Evolutionary conservation across 176 grass and related monocot species (phyloP).

Genomic region (Triticum turgidum): DNA sequence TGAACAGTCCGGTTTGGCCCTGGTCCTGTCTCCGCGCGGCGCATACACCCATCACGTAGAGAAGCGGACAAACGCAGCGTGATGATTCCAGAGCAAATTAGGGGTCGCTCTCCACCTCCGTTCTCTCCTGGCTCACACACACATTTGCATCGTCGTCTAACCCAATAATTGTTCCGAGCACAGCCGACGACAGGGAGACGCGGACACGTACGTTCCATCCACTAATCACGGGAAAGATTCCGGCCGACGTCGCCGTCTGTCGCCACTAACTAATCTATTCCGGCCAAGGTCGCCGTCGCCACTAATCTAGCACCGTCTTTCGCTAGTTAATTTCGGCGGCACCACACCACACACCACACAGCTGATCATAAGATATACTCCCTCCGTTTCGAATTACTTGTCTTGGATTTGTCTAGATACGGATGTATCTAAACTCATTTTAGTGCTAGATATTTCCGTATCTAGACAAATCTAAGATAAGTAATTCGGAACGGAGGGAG

Average conservation of each 20-base stretch:
- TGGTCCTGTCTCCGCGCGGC: not conserved
- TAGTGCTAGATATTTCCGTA: no score
- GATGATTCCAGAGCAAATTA: not conserved
- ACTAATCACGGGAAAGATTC: constrained; percentile 17
- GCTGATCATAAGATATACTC: not conserved
- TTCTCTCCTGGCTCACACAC: not conserved
- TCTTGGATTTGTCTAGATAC: no score
- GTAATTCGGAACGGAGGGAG: no score
- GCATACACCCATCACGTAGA: not conserved
- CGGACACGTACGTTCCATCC: not conserved
- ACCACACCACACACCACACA: not conserved
- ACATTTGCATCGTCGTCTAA: not conserved
- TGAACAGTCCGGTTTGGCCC: not conserved
- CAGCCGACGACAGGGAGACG: not conserved
- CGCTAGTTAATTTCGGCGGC: not conserved
- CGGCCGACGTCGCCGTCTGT: not conserved
- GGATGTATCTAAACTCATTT: no score
- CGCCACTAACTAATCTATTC: not conserved
- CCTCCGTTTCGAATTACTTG: no score
- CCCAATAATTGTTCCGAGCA: not conserved
- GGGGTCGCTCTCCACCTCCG: not conserved
- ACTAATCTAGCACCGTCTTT: constrained; percentile 12
- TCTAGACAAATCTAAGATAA: no score
- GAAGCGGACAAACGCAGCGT: not conserved
- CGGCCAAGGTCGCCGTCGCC: not conserved